A percentile compares a stretch with the other conserved stretches of the same genome.
These are phyloP conservation scores for Spergularia bocconei DNA, from an alignment of 148 eudicot species.

Conservation along the genomic window DNA sequence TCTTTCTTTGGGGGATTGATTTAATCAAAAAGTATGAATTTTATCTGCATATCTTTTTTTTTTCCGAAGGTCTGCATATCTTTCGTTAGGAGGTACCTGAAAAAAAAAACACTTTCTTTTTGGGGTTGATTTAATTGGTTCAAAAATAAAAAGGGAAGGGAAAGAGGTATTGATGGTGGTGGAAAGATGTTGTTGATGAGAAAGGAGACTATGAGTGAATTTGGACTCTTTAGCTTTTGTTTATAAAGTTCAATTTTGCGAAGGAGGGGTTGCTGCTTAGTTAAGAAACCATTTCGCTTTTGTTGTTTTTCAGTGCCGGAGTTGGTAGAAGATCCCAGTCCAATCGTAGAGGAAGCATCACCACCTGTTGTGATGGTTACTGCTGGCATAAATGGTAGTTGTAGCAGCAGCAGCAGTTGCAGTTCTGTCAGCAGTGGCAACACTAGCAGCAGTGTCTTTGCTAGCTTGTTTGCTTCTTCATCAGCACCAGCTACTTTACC, in stretches of 20 bases:
- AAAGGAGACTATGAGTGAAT: conserved; percentile 43
- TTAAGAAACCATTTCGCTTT: conserved; percentile 17
- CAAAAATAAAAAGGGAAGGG: conserved; percentile 28
- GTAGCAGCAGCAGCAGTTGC: conserved; percentile 48
- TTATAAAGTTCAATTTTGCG: conserved; percentile 21
- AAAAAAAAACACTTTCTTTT: conserved; percentile 1
- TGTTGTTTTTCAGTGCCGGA: conserved; percentile 34
- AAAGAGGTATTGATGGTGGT: conserved; percentile 24
- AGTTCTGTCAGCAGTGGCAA: conserved; percentile 43
- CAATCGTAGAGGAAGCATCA: conserved; percentile 35
- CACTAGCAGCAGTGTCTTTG: conserved; percentile 64
- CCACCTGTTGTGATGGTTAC: conserved; percentile 12
- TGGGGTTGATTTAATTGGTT: conserved; percentile 30
- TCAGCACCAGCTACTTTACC: conserved; percentile 47
- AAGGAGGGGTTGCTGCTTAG: conserved; percentile 22
- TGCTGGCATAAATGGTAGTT: conserved; percentile 34
- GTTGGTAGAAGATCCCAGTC: conserved; percentile 39
- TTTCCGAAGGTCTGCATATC: not conserved
- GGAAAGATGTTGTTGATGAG: conserved; percentile 25
- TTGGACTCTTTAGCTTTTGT: conserved; percentile 34
- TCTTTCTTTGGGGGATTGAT: not conserved
- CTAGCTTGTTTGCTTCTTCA: conserved; percentile 84
- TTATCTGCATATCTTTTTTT: no score
- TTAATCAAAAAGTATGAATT: not conserved
- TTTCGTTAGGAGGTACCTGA: not conserved